These are phyloP conservation scores for Wickerhamomyces sp. DNA, from an alignment of 1,139 yeast species.

Conservation along the genomic window DNA sequence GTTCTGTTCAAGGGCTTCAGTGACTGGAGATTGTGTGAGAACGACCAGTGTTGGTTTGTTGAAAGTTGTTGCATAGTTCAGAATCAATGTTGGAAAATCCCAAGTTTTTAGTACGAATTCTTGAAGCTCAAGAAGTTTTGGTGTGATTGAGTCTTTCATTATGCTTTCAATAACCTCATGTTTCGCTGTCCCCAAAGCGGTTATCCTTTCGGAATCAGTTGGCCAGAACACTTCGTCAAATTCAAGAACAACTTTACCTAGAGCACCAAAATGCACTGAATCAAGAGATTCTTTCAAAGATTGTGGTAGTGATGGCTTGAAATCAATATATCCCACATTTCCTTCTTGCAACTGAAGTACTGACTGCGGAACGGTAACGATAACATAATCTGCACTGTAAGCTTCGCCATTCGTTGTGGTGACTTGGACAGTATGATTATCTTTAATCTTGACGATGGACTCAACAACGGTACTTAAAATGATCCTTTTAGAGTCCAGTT, in stretches of 20 bases:
- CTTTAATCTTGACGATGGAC: constrained; percentile 29
- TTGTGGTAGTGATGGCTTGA: constrained; percentile 56
- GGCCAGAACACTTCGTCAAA: constrained; percentile 70
- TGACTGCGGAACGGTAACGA: constrained; percentile 77
- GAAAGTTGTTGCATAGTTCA: constrained; percentile 37
- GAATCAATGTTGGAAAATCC: constrained; percentile 48
- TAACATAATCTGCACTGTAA: constrained; percentile 42
- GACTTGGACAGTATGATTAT: constrained; percentile 22
- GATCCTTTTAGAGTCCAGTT: constrained; percentile 38
- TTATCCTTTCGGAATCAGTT: constrained; percentile 40
- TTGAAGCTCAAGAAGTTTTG: constrained; percentile 3
- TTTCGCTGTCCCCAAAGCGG: constrained; percentile 38
- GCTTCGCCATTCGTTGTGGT: constrained; percentile 24
- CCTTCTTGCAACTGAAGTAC: constrained; percentile 38
- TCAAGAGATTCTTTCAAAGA: constrained; percentile 39
- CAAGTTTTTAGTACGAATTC: constrained; percentile 30
- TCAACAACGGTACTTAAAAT: constrained; percentile 42
- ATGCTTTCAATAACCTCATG: constrained; percentile 13
- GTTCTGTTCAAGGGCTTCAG: constrained; percentile 42
- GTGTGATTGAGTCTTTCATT: constrained; percentile 4
- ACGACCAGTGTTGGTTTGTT: constrained; percentile 47
- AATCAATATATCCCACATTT: constrained; percentile 39
- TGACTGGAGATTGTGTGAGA: constrained; percentile 66
- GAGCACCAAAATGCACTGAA: constrained; percentile 57
- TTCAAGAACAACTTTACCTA: constrained; percentile 76